Conservation (phyloP, 1,284 basidiomycete species). For the Sporisorium sorghi region DNA sequence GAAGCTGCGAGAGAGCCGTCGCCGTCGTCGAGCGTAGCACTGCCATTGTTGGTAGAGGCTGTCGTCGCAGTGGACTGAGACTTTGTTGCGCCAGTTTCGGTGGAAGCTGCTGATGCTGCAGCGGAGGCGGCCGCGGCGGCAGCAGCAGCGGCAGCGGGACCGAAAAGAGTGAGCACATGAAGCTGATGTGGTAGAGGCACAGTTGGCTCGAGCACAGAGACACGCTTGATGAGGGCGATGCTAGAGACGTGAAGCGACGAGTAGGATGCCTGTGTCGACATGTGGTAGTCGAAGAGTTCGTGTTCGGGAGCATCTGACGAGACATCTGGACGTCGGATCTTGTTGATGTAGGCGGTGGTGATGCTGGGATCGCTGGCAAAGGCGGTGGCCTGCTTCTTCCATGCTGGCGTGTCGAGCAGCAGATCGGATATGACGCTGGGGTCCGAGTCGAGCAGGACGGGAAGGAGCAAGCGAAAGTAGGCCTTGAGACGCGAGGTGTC, state of each 20-base stretch:
- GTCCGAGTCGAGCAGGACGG: slow-evolving; percentile 49
- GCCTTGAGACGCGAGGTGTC: slow-evolving; percentile 34
- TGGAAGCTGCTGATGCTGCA: slow-evolving; percentile 9
- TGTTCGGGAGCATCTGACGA: slow-evolving; percentile 36
- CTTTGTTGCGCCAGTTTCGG: slow-evolving; percentile 12
- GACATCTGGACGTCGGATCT: slow-evolving; percentile 48
- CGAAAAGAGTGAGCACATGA: slow-evolving; percentile 91
- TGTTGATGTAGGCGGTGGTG: slow-evolving; percentile 59
- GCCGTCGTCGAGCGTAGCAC: slow-evolving; percentile 19
- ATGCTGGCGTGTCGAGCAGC: slow-evolving; percentile 47
- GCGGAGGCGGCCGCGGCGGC: slow-evolving; percentile 11
- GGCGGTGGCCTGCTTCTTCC: slow-evolving; percentile 45
- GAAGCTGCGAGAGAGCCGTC: slow-evolving; percentile 32
- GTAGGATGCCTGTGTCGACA: slow-evolving; percentile 82
- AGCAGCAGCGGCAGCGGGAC: slow-evolving; percentile 77
- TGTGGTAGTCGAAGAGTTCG: slow-evolving; percentile 72
- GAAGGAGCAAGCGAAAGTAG: slow-evolving; percentile 51
- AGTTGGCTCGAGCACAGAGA: slow-evolving; percentile 82
- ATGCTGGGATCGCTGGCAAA: slow-evolving; percentile 57
- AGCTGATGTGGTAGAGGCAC: slow-evolving; percentile 85
- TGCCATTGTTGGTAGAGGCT: slow-evolving; percentile 7
- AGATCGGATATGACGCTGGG: slow-evolving; percentile 30
- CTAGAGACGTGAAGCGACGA: slow-evolving; percentile 84
- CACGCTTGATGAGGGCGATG: slow-evolving; percentile 93
- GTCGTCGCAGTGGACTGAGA: neutral